Conservation (phyloP, 1,284 basidiomycete species). For the Leucoagaricus sp. region DNA sequence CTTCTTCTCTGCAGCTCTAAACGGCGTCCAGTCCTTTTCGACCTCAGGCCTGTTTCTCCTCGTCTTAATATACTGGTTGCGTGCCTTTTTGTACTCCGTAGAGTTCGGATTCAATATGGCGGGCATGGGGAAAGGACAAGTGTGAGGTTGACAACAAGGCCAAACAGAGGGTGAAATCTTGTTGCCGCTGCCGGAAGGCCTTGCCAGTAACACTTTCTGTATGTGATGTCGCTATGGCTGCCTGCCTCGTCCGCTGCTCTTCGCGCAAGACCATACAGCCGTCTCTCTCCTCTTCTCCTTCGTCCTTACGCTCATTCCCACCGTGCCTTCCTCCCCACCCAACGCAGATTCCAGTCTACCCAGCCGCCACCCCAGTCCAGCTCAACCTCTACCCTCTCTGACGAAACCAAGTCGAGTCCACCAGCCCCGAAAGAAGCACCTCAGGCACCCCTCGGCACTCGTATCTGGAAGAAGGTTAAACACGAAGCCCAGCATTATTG, state of each 20-base stretch:
- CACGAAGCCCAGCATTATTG: slow-evolving; percentile 97
- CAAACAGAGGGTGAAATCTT: slow-evolving; percentile 25
- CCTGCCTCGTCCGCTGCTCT: slow-evolving; percentile 35
- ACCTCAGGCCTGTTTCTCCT: slow-evolving; percentile 51
- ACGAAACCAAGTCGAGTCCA: slow-evolving; percentile 32
- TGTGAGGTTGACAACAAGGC: slow-evolving; percentile 25
- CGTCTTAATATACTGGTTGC: slow-evolving; percentile 55
- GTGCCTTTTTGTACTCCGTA: slow-evolving; percentile 65
- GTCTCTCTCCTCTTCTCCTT: slow-evolving; percentile 17
- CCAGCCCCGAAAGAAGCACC: slow-evolving; percentile 51
- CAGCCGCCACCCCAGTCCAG: slow-evolving; percentile 18
- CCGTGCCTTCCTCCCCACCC: slow-evolving; percentile 19
- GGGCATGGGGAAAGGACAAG: slow-evolving; percentile 18
- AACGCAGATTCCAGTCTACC: slow-evolving; percentile 29
- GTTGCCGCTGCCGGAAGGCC: background rate
- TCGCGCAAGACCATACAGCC: slow-evolving; percentile 18
- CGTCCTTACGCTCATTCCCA: slow-evolving; percentile 18
- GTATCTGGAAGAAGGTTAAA: slow-evolving; percentile 91
- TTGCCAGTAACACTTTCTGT: background rate
- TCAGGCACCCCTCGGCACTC: slow-evolving; percentile 53
- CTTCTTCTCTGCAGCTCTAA: slow-evolving; percentile 73
- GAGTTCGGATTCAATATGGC: slow-evolving; percentile 41
- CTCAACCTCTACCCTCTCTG: background rate
- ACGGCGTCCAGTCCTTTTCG: slow-evolving; percentile 64
- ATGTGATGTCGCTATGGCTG: slow-evolving; percentile 64